Evolutionary conservation across 768 basidiomycete species (phyloP), one percentile per base, ranked within the genome.

Genomic region (Asterophora parasitica): DNA sequence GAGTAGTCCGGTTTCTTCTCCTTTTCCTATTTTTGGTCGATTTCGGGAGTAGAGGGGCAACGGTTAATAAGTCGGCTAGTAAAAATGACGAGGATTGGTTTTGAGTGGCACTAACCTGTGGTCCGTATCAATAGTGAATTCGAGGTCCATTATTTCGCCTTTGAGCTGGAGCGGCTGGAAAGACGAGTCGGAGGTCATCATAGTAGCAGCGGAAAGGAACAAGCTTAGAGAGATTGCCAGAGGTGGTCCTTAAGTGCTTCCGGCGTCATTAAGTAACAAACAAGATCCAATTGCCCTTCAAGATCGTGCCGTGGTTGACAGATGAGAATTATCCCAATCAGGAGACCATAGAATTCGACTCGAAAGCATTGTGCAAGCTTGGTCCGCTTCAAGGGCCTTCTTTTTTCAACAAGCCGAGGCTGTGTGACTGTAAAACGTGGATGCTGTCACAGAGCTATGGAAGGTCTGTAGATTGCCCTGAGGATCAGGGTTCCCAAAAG

Each of bases 1-100:
- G 88, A 2, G 91, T 93, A 39, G 92, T 93, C 61, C 92, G 77
- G 71, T 95, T 95, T 61, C 92, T 79, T 63, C 92, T 83, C 58
- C 91, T 77, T 64, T 87, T 92, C 68, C 88, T 78, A 70, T 69
- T 73, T 73, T 72, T 69, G 72, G 71, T 65, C 59, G 65, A 66
- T 66, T 55, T 60, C 66, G 70, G 71, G 60, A 36, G 67, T 69
- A 71, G 67, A 68, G 69, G 65, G 72, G 65, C 53, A 63, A 62
- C 70, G 71, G 71, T 67, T 70, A 73, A 72, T 72, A 67, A 71
- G 68, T 69, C 70, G 72, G 72, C 67, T 66, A 70, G 67, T 68
- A 64, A 70, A n/a, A 65, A 58, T 52, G 49, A 52, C 48, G 44
- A 49, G 48, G 46, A 51, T 35, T 47, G 54, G 40, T 30, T 34